These are phyloP conservation scores for Limnomonas spitsbergensis DNA, from an alignment of 139 green algal species.

Conservation along the genomic window DNA sequence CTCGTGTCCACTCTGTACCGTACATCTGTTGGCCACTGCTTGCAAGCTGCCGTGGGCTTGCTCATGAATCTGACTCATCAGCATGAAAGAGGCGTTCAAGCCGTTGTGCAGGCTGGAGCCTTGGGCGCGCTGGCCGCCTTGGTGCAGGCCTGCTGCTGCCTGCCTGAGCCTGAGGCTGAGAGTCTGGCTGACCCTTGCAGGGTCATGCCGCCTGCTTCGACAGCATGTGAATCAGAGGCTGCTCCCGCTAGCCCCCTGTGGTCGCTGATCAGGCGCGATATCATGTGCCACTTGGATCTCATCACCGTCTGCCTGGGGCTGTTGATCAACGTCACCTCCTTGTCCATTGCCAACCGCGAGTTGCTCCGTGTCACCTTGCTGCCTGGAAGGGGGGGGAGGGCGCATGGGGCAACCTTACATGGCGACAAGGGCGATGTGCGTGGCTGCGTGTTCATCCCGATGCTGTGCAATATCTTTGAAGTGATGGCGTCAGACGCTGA, in stretches of 20 bases:
- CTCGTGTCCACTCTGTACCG: background rate
- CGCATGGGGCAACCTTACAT: background rate
- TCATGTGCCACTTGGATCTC: conserved; percentile 43
- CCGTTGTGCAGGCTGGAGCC: conserved; percentile 34
- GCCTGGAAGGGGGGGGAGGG: background rate
- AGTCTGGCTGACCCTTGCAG: background rate
- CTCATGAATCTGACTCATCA: conserved; percentile 76
- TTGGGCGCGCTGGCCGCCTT: conserved; percentile 14
- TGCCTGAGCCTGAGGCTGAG: background rate
- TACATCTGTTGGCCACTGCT: conserved; percentile 11
- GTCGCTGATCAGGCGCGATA: background rate
- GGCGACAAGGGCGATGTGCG: background rate
- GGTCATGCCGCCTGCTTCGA: no score
- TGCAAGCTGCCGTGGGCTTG: conserved; percentile 49
- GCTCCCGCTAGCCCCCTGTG: background rate
- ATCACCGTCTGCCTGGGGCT: conserved; percentile 56
- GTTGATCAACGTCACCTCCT: conserved; percentile 69
- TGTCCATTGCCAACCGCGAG: conserved; percentile 14
- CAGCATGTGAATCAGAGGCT: no score
- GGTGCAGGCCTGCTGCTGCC: conserved; percentile 2
- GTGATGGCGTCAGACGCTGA: conserved; percentile 3
- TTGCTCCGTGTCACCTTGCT: no score
- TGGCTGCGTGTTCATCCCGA: conserved; percentile 21
- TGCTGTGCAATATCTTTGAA: conserved; percentile 54
- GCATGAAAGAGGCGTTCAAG: conserved; percentile 44